Conservation (phyloP, 495 filamentous ascomycete species). For the Cenococcum geophilum region DNA sequence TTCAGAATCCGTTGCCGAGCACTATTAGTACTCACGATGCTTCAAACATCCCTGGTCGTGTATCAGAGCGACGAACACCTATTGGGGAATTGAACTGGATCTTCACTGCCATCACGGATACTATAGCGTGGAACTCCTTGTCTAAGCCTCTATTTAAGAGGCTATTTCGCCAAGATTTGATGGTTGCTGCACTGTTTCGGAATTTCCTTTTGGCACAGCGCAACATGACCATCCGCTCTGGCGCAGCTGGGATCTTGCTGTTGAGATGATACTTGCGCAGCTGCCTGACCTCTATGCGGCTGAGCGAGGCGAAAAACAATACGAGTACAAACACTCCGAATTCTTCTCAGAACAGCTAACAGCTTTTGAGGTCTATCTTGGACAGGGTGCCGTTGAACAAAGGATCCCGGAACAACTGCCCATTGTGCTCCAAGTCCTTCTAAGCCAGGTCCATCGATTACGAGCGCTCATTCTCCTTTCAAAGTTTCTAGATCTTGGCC, state of each 20-base stretch:
- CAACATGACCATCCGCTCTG: slow-evolving; percentile 88
- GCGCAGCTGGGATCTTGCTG: slow-evolving; percentile 95
- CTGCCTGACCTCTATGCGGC: slow-evolving; percentile 74
- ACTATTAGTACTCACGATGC: slow-evolving; percentile 72
- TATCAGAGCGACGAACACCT: slow-evolving; percentile 90
- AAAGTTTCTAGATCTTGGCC: slow-evolving; percentile 89
- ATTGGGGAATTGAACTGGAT: slow-evolving; percentile 98
- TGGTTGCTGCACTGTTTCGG: slow-evolving; percentile 94
- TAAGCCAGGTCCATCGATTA: slow-evolving; percentile 93
- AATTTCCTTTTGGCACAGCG: slow-evolving; percentile 93
- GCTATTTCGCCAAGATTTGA: slow-evolving; percentile 95
- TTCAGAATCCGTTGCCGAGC: slow-evolving; percentile 81
- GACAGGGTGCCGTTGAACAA: slow-evolving; percentile 73
- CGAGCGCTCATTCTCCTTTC: slow-evolving; percentile 87
- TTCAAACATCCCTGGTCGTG: slow-evolving; percentile 69
- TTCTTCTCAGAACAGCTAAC: slow-evolving; percentile 98
- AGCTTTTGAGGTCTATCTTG: slow-evolving; percentile 95
- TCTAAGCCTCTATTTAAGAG: slow-evolving; percentile 88
- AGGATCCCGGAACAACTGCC: slow-evolving; percentile 90
- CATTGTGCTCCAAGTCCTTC: slow-evolving; percentile 89
- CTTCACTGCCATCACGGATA: slow-evolving; percentile 97
- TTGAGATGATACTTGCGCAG: slow-evolving; percentile 92
- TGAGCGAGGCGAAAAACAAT: slow-evolving; percentile 63
- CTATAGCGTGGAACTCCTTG: slow-evolving; percentile 95
- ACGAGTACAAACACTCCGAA: slow-evolving; percentile 87